Evolutionary conservation across 352 stramenopile species (phyloP), one percentile per base, ranked within the genome.

Genomic region (Globisporangium radiosum): DNA sequence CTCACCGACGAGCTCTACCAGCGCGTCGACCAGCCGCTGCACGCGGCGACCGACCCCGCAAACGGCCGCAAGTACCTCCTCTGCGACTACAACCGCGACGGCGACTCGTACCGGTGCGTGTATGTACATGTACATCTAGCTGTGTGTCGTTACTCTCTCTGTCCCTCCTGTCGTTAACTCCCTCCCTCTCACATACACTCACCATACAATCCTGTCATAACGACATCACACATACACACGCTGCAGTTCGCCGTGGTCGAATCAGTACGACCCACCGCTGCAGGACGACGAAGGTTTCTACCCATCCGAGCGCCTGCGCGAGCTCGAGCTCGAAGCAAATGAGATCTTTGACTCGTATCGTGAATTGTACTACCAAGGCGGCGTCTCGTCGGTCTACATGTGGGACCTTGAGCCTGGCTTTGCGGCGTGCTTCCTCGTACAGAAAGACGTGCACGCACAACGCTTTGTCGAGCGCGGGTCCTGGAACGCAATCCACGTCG

Each of bases 261-360:
- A 98, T 76, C 70, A 76, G 38, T 98, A 98, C 70, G 80, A 88
- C 52, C 80, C 84, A 8, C 78, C 87, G 47, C 60, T 76, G 6
- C 65, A 77, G 10, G 83, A 95, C 57, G 81, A 85, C 13, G 86
- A 97, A 62, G 86, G 88, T n/a, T 97, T 97, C 56, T 88, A 81
- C 48, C 90, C 92, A 6, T 96, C 87, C 0, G 81, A 97, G 63
- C 83, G 84, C 48, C 61, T 98, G 33, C 85, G 93, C 5, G 73
- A 87, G 57, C 75, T 98, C 14, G 95, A 99, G 72, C 66, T 96
- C 19, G 72, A 97, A 52, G 87, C 90, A 11, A 98, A 99, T 71
- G 91, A 98, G 73, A 90, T 99, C 59, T 98, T 98, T 66, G 94
- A 98, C 70, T 87, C 90, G 53, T 99, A 99, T 73, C 76, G 90